Percentiles rank a stretch among this genome's conserved stretches.
Conservation (phyloP, 129 eudicot genomes). For the Centaurea solstitialis region DNA sequence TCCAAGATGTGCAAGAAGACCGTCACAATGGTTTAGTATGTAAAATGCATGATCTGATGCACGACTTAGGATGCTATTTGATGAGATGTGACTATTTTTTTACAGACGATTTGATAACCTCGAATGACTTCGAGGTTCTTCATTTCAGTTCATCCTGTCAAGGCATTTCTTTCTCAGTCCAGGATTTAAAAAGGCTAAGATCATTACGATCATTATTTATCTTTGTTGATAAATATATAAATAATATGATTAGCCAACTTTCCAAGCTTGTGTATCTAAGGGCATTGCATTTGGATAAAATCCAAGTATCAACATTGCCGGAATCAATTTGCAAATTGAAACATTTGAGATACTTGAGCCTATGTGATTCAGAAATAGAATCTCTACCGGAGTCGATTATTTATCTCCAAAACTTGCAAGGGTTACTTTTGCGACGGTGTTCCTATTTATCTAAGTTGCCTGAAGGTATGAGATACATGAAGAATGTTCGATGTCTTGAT, state of each 20-base stretch:
- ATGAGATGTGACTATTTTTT: no score
- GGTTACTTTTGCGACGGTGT: constrained; percentile 3
- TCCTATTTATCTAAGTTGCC: no score
- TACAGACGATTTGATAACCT: no score
- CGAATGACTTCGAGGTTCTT: no score
- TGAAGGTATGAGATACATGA: no score
- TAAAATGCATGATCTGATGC: no score
- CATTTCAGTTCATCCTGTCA: no score
- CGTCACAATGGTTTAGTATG: no score
- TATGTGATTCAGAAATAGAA: constrained; percentile 22
- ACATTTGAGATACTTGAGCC: constrained; percentile 29
- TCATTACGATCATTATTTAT: constrained; percentile 16
- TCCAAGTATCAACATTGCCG: neutral
- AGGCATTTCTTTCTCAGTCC: no score
- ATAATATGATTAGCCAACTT: neutral
- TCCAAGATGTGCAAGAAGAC: constrained; percentile 10
- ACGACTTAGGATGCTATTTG: no score
- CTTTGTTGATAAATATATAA: neutral
- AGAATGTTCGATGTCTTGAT: no score
- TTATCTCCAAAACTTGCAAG: constrained; percentile 37
- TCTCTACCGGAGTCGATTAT: constrained; percentile 42
- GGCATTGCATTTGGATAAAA: neutral
- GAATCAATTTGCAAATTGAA: constrained; percentile 19
- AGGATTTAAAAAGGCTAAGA: no score
- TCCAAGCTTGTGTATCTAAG: constrained; percentile 7